phyloP scores from a whole-genome alignment of 2,329 filamentous ascomycete species.

The Fonsecaea pedrosoi region DNA sequence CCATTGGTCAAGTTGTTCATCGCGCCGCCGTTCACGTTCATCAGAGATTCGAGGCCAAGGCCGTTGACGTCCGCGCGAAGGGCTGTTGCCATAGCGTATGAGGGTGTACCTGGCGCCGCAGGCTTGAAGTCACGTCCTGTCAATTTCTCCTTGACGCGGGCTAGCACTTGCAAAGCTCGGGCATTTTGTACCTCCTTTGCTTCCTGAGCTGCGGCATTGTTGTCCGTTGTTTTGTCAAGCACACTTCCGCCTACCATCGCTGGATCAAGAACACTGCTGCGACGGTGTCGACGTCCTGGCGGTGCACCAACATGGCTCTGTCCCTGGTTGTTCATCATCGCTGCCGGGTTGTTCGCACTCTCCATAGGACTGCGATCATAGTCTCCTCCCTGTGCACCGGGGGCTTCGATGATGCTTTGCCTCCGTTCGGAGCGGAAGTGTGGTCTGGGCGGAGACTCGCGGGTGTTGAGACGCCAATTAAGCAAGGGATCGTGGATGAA shows the following conservation, averaged over 20 bases:
- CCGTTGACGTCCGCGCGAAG: conserved; percentile 31
- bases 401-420: conserved; percentile 61
- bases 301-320: conserved; percentile 42
- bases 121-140: conserved; percentile 92
- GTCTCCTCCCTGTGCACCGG: conserved; percentile 42
- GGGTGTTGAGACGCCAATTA: conserved; percentile 83
- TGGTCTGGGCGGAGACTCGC: conserved; percentile 65
- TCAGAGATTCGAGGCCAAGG: conserved; percentile 30
- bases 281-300: conserved; percentile 59
- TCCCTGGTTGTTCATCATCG: conserved; percentile 63
- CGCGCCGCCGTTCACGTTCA: conserved; percentile 28
- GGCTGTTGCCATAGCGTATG: conserved; percentile 45
- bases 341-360: conserved; percentile 39
- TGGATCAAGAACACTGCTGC: conserved; percentile 71
- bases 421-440: conserved; percentile 68
- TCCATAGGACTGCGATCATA: conserved; percentile 44
- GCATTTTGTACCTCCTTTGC: conserved; percentile 85
- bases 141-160: conserved; percentile 91
- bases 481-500: conserved; percentile 99
- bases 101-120: conserved; percentile 45
- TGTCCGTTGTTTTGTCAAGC: conserved; percentile 51
- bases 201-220: conserved; percentile 43
- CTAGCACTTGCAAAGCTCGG: conserved; percentile 86
- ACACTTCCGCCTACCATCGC: conserved; percentile 48
- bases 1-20: conserved; percentile 24